Percentiles rank a stretch among this genome's conserved stretches.
These are phyloP conservation scores for Pugionium cornutum DNA, from an alignment of 345 rosid species.

Conservation along the genomic window DNA sequence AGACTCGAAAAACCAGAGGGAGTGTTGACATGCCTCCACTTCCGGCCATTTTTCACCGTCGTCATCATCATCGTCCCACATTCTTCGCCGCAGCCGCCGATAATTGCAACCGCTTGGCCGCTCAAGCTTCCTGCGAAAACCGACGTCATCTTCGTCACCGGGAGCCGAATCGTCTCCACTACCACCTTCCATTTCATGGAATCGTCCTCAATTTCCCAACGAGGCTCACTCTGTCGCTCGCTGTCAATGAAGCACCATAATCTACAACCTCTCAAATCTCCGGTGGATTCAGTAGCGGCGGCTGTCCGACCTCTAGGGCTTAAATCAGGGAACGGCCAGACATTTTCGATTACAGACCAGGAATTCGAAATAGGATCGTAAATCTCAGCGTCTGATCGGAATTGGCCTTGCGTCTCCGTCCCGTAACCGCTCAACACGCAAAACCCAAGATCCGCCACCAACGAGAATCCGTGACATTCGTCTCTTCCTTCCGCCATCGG, in stretches of 20 bases:
- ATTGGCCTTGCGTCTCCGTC: conserved; percentile 58
- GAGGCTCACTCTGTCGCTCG: conserved; percentile 35
- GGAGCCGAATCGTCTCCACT: conserved; percentile 43
- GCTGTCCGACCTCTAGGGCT: conserved; percentile 50
- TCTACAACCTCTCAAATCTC: conserved; percentile 38
- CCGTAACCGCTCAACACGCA: conserved; percentile 66
- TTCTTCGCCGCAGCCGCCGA: conserved; percentile 42
- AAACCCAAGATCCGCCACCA: conserved; percentile 41
- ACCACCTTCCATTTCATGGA: conserved; percentile 39
- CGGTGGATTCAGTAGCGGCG: conserved; percentile 17
- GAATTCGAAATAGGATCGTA: conserved; percentile 45
- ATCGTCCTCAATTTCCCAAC: conserved; percentile 33
- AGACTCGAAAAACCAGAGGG: conserved; percentile 40
- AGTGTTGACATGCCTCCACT: conserved; percentile 35
- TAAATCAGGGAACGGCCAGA: conserved; percentile 49
- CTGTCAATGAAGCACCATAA: conserved; percentile 36
- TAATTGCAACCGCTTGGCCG: conserved; percentile 33
- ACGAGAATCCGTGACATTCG: conserved; percentile 52
- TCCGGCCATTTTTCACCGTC: conserved; percentile 31
- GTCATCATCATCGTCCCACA: conserved; percentile 33
- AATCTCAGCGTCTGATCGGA: conserved; percentile 52
- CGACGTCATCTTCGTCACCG: conserved; percentile 40
- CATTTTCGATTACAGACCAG: conserved; percentile 42
- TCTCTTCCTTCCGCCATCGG: conserved; percentile 58
- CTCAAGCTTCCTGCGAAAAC: conserved; percentile 40